Base-by-base conservation (phyloP, 305 asterid species). In the Salvia sclarea region DNA sequence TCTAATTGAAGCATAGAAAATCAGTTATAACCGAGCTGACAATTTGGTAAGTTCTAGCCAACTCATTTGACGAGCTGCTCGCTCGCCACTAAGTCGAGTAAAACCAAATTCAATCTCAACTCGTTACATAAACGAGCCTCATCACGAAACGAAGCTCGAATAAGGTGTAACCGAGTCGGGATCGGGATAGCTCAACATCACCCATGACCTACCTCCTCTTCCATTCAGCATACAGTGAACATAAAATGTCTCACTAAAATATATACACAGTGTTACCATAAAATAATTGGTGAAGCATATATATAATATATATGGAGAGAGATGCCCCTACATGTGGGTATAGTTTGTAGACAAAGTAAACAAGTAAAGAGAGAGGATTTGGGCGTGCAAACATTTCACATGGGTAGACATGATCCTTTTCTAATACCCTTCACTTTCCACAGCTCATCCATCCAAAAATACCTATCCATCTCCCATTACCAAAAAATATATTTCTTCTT, bases 311-410 rank as follows among this genome's bases (percentile, higher is more conserved):
- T 22, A 4, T 22, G 0, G 3, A 52, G 20, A 72, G 52, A 55
- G 63, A 48, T 75, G 83, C 54, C 75, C 86, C 79, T 69, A 79
- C 92, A 88, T 84, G 93, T 87, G 93, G 79, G 76, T 70, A 53
- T 76, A 68, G 81, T 80, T 81, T 84, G 87, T 77, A 73, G 89
- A 85, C 87, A 85, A 83, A 84, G 92, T 66, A 78, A 82, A 73
- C 81, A 71, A 71, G 74, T 38, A 12, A 38, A 38, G 44, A 9
- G 64, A 25, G 37, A n/a, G 38, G 41, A 22, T 8, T 31, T 2
- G 82, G 73, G 86, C 77, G 75, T 84, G 86, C 84, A 74, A 80
- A 83, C 92, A 84, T 63, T 84, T 85, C 97, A 90, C 97, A 83
- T 90, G 95, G 82, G 83, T 66, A 73, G 48, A 44, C 79, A 65